Conservation (phyloP, 805 yeast genomes). For the Candida nanaspora region DNA sequence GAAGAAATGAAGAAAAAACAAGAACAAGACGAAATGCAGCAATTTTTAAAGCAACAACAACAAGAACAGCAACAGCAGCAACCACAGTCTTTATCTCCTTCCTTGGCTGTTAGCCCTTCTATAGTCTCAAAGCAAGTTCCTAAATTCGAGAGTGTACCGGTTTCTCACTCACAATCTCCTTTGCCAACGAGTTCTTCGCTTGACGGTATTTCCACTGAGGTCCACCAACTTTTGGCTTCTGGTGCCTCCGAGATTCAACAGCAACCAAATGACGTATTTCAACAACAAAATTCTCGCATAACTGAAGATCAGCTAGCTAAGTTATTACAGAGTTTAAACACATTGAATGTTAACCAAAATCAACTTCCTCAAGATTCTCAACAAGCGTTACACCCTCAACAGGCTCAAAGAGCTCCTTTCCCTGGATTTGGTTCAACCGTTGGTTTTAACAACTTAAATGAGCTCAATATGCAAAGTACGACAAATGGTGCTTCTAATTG, state of each 20-base stretch:
- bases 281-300: not conserved
- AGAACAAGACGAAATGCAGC: no score
- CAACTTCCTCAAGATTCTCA: not conserved
- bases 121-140: no score
- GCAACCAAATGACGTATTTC: not conserved
- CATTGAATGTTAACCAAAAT: slow-evolving; percentile 1
- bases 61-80: slow-evolving; percentile 2
- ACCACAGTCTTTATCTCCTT: slow-evolving; percentile 1
- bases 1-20: slow-evolving; percentile 2
- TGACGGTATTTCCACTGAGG: not conserved
- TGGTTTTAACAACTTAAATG: not conserved
- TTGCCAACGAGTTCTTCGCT: not conserved
- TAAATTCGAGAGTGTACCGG: no score
- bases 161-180: not conserved
- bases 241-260: not conserved
- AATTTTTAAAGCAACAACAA: slow-evolving; percentile 2
- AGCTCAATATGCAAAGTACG: not conserved
- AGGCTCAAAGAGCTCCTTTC: slow-evolving; percentile 3
- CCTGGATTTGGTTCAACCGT: not conserved
- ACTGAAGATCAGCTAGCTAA: slow-evolving; percentile 11
- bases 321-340: slow-evolving; percentile 8
- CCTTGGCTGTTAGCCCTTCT: not conserved
- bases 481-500: not conserved
- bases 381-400: slow-evolving; percentile 1
- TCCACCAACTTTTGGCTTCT: not conserved